Evolutionary conservation across 805 yeast genomes (phyloP).

Genomic region (Yarrowia alimentaria): DNA sequence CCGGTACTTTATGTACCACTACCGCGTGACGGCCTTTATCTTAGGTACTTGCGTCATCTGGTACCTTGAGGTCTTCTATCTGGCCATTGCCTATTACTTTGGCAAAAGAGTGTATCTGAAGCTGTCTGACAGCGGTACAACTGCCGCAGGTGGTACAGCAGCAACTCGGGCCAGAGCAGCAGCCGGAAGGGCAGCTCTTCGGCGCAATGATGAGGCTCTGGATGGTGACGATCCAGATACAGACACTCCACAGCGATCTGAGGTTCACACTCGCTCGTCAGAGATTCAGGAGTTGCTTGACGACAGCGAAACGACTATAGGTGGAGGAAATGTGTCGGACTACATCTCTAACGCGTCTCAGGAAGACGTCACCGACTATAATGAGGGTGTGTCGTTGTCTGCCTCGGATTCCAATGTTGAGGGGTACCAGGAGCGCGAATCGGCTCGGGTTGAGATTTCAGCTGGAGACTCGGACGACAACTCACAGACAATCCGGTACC

Average conservation of each 20-base stretch:
- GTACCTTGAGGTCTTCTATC: conserved; percentile 33
- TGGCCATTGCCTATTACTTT: conserved; percentile 3
- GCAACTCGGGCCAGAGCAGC: not conserved
- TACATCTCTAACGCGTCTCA: not conserved
- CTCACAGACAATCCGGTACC: conserved; percentile 7
- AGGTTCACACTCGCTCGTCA: conserved; percentile 5
- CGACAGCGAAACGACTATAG: conserved; percentile 5
- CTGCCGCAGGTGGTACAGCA: not conserved
- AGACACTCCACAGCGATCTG: not conserved
- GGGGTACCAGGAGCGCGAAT: conserved; percentile 7
- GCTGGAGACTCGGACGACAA: conserved; percentile 22
- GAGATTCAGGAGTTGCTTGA: conserved; percentile 20
- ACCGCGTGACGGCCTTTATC: conserved; percentile 32
- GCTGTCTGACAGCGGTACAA: not conserved
- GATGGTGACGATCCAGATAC: not conserved
- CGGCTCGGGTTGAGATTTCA: conserved; percentile 2
- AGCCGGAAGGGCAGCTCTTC: not conserved
- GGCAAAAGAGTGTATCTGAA: conserved; percentile 3
- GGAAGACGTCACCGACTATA: conserved; percentile 3
- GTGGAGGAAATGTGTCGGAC: conserved; percentile 3
- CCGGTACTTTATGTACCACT: conserved; percentile 38
- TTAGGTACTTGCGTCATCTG: conserved; percentile 36
- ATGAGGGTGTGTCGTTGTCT: conserved; percentile 1
- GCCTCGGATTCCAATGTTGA: conserved; percentile 23
- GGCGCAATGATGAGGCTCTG: not conserved